Conservation (phyloP, 805 yeast genomes). For the Yamadazyma takamatsuzukensis region DNA sequence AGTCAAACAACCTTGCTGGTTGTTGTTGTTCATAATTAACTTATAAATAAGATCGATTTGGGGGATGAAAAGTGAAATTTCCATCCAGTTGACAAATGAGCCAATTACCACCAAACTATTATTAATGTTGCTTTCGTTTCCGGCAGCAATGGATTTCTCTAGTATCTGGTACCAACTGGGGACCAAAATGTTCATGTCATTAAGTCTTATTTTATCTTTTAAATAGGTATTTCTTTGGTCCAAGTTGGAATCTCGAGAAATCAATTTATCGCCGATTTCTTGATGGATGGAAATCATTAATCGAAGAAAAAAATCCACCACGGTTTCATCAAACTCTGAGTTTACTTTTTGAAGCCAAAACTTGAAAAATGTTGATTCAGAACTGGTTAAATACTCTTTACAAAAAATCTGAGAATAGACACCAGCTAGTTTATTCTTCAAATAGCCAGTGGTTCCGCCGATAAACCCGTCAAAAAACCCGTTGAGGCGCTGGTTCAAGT, state of each 20-base stretch:
- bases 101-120: constrained; percentile 68
- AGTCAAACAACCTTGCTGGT: constrained; percentile 52
- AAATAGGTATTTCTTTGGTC: constrained; percentile 65
- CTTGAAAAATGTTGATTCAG: constrained; percentile 31
- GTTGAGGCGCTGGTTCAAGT: constrained; percentile 46
- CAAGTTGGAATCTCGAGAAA: constrained; percentile 60
- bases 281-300: constrained; percentile 73
- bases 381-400: constrained; percentile 28
- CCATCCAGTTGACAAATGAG: constrained; percentile 90
- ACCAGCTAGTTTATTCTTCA: constrained; percentile 35
- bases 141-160: constrained; percentile 20
- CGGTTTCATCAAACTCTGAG: constrained; percentile 25
- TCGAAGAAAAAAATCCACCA: constrained; percentile 71
- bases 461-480: constrained; percentile 33
- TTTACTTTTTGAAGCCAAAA: constrained; percentile 22
- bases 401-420: constrained; percentile 34
- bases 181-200: constrained; percentile 67
- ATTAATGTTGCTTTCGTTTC: constrained; percentile 43
- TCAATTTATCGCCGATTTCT: constrained; percentile 90
- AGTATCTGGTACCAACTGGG: constrained; percentile 65
- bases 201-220: constrained; percentile 77
- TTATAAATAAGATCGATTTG: constrained; percentile 39
- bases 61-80: constrained; percentile 67
- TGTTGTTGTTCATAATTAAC: constrained; percentile 4
- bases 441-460: constrained; percentile 26